Evolutionary conservation across 129 eudicot genomes (phyloP).

Genomic region (Silybum marianum): DNA sequence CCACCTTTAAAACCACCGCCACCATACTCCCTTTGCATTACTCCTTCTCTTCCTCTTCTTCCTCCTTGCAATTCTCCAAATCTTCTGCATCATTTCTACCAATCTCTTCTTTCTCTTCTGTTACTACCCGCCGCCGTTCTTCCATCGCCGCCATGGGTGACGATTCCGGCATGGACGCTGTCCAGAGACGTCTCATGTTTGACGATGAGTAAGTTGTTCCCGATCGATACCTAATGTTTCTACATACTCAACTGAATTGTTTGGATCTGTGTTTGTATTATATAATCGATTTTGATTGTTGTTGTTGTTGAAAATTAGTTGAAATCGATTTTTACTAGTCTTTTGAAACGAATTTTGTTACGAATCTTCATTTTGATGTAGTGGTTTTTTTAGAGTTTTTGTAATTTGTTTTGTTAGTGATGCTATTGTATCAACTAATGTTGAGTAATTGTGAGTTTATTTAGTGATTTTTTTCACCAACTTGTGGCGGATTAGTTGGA

Average conservation of each 20-base stretch:
- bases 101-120: constrained; percentile 10
- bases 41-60: neutral
- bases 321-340: neutral
- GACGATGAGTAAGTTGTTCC: constrained; percentile 74
- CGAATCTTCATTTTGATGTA: neutral
- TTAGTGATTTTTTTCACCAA: constrained; percentile 1
- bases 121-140: constrained; percentile 11
- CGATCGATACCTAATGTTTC: neutral
- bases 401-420: neutral
- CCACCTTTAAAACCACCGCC: constrained; percentile 41
- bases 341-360: neutral
- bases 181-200: constrained; percentile 88
- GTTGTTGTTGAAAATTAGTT: neutral
- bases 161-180: constrained; percentile 87
- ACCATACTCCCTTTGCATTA: constrained; percentile 22
- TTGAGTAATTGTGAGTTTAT: neutral
- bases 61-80: neutral
- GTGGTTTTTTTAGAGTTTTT: neutral
- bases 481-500: neutral
- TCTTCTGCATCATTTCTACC: neutral
- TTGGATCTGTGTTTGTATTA: neutral
- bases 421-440: neutral
- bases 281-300: neutral
- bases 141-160: constrained; percentile 58
- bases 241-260: neutral